Evolutionary conservation across 2,329 filamentous ascomycete genomes (phyloP), one percentile per base, ranked within the genome.

Genomic region (Xylariaceae sp.): DNA sequence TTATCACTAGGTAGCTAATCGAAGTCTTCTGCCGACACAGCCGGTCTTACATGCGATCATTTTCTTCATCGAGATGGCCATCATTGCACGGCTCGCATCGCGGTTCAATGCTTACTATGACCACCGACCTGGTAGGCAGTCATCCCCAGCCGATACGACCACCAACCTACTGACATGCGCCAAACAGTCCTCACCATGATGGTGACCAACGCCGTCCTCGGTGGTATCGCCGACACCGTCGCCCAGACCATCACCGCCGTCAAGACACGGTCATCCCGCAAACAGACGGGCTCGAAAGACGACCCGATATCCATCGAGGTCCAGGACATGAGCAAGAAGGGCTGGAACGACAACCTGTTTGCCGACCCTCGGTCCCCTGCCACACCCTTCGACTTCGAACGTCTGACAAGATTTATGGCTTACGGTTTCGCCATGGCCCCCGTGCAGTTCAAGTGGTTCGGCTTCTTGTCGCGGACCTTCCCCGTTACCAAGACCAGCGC

Each of bases 341-440:
- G 87, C 64, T 81, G 82, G 49, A 77, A 65, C 71, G 81, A 70
- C 39, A 88, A 91, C 39, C 71, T 90, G 41, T 83, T 90, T 45
- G 81, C 84, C 49, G 76, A 82, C 31, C 79, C 80, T 30, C 81
- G 78, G 60, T 64, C 68, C 11, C 77, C 86, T 0, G 88, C 90
- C 27, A 87, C 90, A 3, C 84, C 90, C 0, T 97, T 99, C 65
- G 92, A 99, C 71, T 97, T 97, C 63, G 94, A 97, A 73, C 84
- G 94, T 43, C 76, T 96, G 55, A 92, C 89, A 1, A 81, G 94
- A 42, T 99, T 97, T 75, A 96, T 97, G 90, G 87, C 89, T 5
- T 99, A 97, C 68, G 90, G 90, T 66, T 96, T 97, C 73, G 81
- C 87, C 65, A 96, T 97, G 90, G 90, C 94, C 5, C 94, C 94